These are phyloP conservation scores for Vitis vinifera DNA, from an alignment of 164 flowering plant species.

Conservation along the genomic window ASM3070453v1 NC_081812.1:17547001-17547500, in stretches of 20 bases:
- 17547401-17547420: too few relatives aligned
- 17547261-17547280: conserved; percentile 91
- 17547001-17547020: too few relatives aligned
- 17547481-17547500: too few relatives aligned
- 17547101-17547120: neutral
- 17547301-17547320: conserved; percentile 42
- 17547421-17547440: too few relatives aligned
- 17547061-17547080: too few relatives aligned
- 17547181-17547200: conserved; percentile 93
- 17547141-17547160: conserved; percentile 1
- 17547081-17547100: too few relatives aligned
- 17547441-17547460: too few relatives aligned
- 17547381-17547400: neutral
- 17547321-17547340: neutral
- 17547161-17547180: conserved; percentile 23
- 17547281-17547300: conserved; percentile 83
- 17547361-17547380: neutral
- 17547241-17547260: conserved; percentile 93
- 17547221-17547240: conserved; percentile 71
- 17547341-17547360: neutral
- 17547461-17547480: too few relatives aligned
- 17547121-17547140: too few relatives aligned
- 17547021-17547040: too few relatives aligned
- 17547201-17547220: conserved; percentile 80
- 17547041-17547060: neutral